Base-by-base conservation (phyloP, 164 flowering plant genomes). In the Warburgia ugandensis region DNA sequence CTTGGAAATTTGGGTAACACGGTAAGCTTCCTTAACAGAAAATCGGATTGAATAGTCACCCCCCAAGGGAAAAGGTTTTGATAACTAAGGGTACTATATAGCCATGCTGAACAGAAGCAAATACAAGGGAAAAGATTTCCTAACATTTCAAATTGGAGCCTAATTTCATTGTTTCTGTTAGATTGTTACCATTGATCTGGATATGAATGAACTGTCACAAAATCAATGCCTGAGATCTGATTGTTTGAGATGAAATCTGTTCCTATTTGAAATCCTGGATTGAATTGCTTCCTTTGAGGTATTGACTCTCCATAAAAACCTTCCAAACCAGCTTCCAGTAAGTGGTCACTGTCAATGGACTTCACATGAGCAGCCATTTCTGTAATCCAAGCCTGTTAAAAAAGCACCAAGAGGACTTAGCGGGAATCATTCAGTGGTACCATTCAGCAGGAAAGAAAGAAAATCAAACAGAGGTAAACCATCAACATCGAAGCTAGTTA, bases 181-280 rank as follows among this genome's bases (percentile, higher is more conserved):
- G 37, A 22, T 29, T 19, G 5, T 26, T 56, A 86, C 92, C 92
- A 81, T 71, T 68, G 76, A 32, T 83, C 91, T 8, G 88, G 88
- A 54, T 86, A 86, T 1, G 91, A 76, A 54, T 86, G 95, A 26
- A 81, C 73, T 0, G 95, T 83, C 9, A 86, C 81, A 54, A 86
- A 86, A 59, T 86, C 91, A 7, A 86, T 77, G 27, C 65, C 77
- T 7, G 71, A 55, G 23, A 86, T 68, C 47, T 64, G 83, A 58
- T 83, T 79, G 40, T 86, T 79, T 13, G 73, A 56, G 45, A 86
- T 76, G 64, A 83, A 86, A 68, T 86, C 88, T 10, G 95, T 79
- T 59, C 95, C 95, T 0, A 76, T 60, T 56, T 67, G 72, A 52
- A 64, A 63, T 23, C 68, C 64, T 2, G 83, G 79, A 57, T 74